Evolutionary conservation across 805 yeast genomes (phyloP), one percentile per base, ranked within the genome.

Genomic region (Saturnispora gosingensis): DNA sequence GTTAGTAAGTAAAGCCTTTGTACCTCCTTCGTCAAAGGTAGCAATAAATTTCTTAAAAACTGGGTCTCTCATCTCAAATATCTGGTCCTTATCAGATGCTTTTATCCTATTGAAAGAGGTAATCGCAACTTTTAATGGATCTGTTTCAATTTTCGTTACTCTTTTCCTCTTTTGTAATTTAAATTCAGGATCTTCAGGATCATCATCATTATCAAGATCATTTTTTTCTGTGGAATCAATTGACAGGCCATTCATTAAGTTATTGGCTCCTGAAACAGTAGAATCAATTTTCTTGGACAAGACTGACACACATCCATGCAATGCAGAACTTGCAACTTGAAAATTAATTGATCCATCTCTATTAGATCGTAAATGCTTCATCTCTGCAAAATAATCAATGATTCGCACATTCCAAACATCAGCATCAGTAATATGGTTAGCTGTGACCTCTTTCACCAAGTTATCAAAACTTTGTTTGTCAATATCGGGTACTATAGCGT

Each of bases 1-100:
- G 55, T 85, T 85, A 55, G 83, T 62, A 43, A 85, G 65, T 47
- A 85, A 68, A 53, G 86, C 78, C 60, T 82, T 85, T 7, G 91
- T 83, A 3, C 93, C 91, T 39, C 90, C 90, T 67, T 85, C 91
- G 63, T 85, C 93, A 58, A 85, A 85, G 49, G 84, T 90, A 0
- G 88, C 80, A 47, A 85, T 68, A 0, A 88, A 84, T 60, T 82
- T 83, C 58, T 82, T 83, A 65, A 85, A 85, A 28, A 85, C 69
- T 0, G 91, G 91, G 65, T 85, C 91, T 44, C 46, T 48, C 34
- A 55, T 34, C 25, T 43, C 48, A 44, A 44, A 39, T 16, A 35
- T 18, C 5, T 30, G 40, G 16, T 48, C 53, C 10, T 27, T 40
- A 9, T 48, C 52, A 2, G 35, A 75, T 2, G 36, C 36, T 28